Evolutionary conservation across 2,329 filamentous ascomycete genomes (phyloP), one percentile per base, ranked within the genome.

Genomic region (Trichoderma sp.): DNA sequence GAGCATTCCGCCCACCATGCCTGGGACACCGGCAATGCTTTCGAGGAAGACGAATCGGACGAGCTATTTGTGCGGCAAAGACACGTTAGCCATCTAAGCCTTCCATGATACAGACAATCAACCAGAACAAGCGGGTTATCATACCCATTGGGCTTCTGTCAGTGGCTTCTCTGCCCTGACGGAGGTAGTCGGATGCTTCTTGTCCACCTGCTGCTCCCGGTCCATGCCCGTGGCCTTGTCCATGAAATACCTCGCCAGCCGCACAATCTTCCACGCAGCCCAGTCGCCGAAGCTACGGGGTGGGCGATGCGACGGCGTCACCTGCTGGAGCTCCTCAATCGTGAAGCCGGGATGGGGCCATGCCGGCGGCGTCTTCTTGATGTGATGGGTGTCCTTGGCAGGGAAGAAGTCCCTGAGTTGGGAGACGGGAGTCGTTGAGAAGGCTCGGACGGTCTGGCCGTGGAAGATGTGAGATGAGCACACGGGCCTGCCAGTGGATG

Each of bases 1-100:
- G 17, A 98, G 82, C 91, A 97, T 97, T 24, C 93, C 95, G 0
- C 90, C 95, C 0, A 98, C 94, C 92, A 98, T 98, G 7, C 95
- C 95, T 0, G 95, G 95, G 0, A 98, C 95, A 41, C 93, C 95
- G 14, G 95, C 95, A 45, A 99, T 92, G 56, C 90, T 93, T 77
- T 99, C 95, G 41, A 99, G 84, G 77, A 99, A 99, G 70, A 99
- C 85, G 74, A 97, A 94, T 7, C 94, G 86, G 56, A 91, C 86
- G 71, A 97, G 83, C 82, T 82, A 21, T 59, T 26, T 17, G 21
- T 24, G 39, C 3, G n/a, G 5, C 30, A 15, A 52, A 43, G 6
- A 10, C 34, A 39, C 7, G 43, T 63, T 34, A 21, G 52, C 6
- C 10, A 14, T 39, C 12, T 24, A 28, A 15, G 39, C 65, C 55